phyloP scores from a whole-genome alignment of 176 grass and related monocot species.

The Ampelocalamus luodianensis region DNA sequence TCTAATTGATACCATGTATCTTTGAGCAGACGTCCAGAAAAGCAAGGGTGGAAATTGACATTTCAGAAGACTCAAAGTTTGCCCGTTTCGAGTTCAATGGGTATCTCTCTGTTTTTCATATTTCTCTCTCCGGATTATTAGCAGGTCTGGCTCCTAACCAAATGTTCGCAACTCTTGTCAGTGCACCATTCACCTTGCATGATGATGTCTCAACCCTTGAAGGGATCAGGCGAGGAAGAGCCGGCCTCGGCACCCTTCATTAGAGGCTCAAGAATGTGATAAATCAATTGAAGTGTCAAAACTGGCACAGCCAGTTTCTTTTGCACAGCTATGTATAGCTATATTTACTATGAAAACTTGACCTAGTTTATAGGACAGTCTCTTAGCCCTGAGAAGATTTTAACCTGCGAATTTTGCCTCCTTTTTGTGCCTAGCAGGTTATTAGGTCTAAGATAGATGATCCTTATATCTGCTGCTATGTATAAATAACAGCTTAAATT shows the following conservation, averaged over 20 bases:
- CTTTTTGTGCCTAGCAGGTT: constrained; percentile 52
- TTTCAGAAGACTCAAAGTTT: constrained; percentile 77
- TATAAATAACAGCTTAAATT: constrained; percentile 27
- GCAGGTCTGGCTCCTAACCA: constrained; percentile 22
- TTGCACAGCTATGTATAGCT: constrained; percentile 58
- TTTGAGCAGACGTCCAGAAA: constrained; percentile 65
- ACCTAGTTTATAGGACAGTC: constrained; percentile 37
- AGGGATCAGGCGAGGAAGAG: constrained; percentile 58
- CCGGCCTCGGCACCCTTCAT: background rate
- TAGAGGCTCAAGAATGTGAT: constrained; percentile 34
- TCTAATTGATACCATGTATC: constrained; percentile 34
- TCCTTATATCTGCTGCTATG: constrained; percentile 33
- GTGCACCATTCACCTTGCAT: constrained; percentile 85
- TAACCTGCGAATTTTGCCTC: constrained; percentile 59
- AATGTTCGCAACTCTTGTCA: constrained; percentile 43
- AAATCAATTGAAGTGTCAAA: constrained; percentile 25
- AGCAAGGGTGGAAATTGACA: constrained; percentile 88
- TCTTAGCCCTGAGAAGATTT: constrained; percentile 34
- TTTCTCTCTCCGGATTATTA: constrained; percentile 26
- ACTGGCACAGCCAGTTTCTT: constrained; percentile 40
- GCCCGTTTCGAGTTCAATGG: constrained; percentile 75
- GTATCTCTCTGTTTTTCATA: constrained; percentile 50
- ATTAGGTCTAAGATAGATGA: constrained; percentile 35
- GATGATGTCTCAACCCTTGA: constrained; percentile 80
- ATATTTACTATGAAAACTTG: constrained; percentile 49